Evolutionary conservation across 495 filamentous ascomycete genomes (phyloP), one percentile per base, ranked within the genome.

Genomic region (Achaetomiella virescens): DNA sequence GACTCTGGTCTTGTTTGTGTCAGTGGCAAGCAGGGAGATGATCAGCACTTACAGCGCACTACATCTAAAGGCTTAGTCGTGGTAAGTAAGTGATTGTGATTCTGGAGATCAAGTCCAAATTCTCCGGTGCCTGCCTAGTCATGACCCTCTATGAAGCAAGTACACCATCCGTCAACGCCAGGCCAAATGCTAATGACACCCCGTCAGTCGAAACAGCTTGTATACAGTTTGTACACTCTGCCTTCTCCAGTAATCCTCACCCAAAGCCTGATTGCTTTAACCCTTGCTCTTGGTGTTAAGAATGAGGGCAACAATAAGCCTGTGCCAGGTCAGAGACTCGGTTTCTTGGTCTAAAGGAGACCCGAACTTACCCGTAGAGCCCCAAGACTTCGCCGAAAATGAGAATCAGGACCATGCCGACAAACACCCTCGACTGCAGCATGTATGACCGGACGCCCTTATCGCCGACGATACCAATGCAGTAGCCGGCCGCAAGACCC

Each of bases 321-420:
- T 71, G 46, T 14, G n/a, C 0, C 2, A 2, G 8, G 54, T 65
- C 15, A 67, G 57, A 35, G 8, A 38, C 6, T 10, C 18, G 27
- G n/a, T n/a, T n/a, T 25, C 22, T n/a, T 41, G 6, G 1, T 33
- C 38, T 37, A 35, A 35, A 20, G 12, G 36, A 33, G 25, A 6
- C 14, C 10, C 3, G 0, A 56, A 78, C 87, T 60, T 81, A 95
- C 87, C 95, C 95, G 66, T 99, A 99, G 38, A 99, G 84, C 62
- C 93, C 93, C 60, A 99, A 71, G 20, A 99, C 93, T 78, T 99
- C 93, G 46, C 88, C 92, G 68, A 98, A 98, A 82, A 98, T 98
- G 61, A 98, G 79, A 58, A 98, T 97, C 63, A 98, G 70, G 54
- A 98, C 92, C 93, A 97, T 96, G 70, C 93, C 93, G 35, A 99